These are phyloP conservation scores for Hirschfeldia incana DNA, from an alignment of 345 rosid genomes.

Conservation along the genomic window DNA sequence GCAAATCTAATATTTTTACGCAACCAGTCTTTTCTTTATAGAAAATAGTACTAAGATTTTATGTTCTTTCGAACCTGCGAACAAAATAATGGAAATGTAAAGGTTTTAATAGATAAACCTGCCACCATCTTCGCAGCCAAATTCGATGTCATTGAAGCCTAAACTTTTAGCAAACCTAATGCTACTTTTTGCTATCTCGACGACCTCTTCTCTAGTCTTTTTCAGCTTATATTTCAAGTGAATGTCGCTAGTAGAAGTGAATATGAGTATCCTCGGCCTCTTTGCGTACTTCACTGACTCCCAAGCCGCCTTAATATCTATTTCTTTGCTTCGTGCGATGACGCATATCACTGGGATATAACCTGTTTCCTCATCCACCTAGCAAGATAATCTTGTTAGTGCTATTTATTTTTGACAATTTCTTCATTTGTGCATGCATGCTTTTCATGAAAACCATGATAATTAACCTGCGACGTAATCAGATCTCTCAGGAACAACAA, in stretches of 20 bases:
- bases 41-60: background rate
- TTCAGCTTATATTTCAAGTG: conserved; percentile 79
- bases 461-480: background rate
- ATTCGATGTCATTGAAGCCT: conserved; percentile 77
- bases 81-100: background rate
- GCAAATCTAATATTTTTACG: background rate
- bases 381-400: background rate
- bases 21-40: background rate
- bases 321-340: conserved; percentile 68
- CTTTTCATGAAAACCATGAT: conserved; percentile 1
- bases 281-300: conserved; percentile 83
- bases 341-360: conserved; percentile 90
- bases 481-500: background rate
- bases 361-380: conserved; percentile 52
- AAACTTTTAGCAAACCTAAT: conserved; percentile 62
- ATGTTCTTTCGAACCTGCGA: background rate
- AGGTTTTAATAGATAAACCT: conserved; percentile 43
- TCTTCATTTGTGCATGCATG: background rate
- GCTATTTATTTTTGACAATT: background rate
- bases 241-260: conserved; percentile 82
- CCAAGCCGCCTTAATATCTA: conserved; percentile 69
- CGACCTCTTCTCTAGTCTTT: conserved; percentile 69
- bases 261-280: conserved; percentile 71
- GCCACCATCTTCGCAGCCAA: conserved; percentile 93
- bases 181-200: conserved; percentile 63